phyloP scores from a whole-genome alignment of 805 yeast genomes.

The Clavispora phyllophila region DNA sequence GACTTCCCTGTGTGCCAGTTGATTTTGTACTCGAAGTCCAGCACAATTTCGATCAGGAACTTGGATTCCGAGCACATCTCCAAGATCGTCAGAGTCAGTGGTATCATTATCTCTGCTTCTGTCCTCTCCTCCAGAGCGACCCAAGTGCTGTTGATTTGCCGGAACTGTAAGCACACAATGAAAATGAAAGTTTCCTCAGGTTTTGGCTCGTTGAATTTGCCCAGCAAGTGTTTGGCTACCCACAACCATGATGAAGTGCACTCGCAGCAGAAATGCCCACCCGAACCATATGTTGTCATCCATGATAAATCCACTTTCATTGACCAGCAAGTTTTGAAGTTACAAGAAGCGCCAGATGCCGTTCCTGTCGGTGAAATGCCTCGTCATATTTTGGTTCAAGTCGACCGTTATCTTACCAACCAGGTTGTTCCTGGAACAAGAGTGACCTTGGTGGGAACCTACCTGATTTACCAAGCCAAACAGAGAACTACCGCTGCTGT shows the following conservation, averaged over 20 bases:
- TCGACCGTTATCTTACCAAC: constrained; percentile 86
- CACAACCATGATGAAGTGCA: constrained; percentile 39
- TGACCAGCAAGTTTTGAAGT: constrained; percentile 89
- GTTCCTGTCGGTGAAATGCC: constrained; percentile 99
- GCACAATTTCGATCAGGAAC: constrained; percentile 69
- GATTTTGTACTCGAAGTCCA: constrained; percentile 67
- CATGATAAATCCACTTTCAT: constrained; percentile 93
- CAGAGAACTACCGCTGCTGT: constrained; percentile 38
- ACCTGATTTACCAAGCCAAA: constrained; percentile 76
- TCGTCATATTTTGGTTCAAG: constrained; percentile 79
- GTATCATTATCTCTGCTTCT: constrained; percentile 88
- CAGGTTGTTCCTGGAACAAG: constrained; percentile 92
- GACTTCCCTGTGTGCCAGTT: constrained; percentile 81
- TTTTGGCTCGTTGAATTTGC: constrained; percentile 65
- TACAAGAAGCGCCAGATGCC: constrained; percentile 97
- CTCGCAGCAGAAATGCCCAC: constrained; percentile 64
- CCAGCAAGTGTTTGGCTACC: constrained; percentile 54
- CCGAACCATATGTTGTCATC: constrained; percentile 87
- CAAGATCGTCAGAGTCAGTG: constrained; percentile 84
- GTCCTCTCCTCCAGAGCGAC: constrained; percentile 87
- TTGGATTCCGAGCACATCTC: constrained; percentile 85
- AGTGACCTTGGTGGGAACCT: constrained; percentile 87
- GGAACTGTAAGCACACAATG: constrained; percentile 79
- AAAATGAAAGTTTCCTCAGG: constrained; percentile 58
- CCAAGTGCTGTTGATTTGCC: constrained; percentile 75